These are phyloP conservation scores for Thamnidium elegans DNA, from an alignment of 192 early-diverging fungal species.

Conservation along the genomic window DNA sequence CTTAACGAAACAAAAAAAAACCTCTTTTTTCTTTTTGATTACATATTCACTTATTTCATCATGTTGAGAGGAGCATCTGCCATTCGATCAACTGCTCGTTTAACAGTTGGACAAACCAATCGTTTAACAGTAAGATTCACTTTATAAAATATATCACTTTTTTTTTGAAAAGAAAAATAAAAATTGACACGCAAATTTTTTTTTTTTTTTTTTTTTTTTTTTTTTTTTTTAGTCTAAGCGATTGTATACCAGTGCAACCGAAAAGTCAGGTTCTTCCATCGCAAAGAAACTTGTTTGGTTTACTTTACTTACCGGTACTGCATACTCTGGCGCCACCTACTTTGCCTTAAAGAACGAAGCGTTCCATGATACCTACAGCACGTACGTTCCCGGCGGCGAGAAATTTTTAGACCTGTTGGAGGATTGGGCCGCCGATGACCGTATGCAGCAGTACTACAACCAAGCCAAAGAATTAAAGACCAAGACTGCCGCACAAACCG, in stretches of 20 bases:
- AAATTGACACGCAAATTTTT: not conserved
- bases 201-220: not conserved
- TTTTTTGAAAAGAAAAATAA: not conserved
- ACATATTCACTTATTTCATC: not conserved
- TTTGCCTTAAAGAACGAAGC: slow-evolving; percentile 48
- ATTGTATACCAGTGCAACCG: not conserved
- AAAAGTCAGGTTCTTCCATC: not conserved
- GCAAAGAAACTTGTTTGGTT: slow-evolving; percentile 19
- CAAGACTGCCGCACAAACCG: slow-evolving; percentile 35
- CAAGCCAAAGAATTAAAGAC: slow-evolving; percentile 14
- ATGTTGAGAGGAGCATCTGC: slow-evolving; percentile 12
- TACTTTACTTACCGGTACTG: slow-evolving; percentile 32
- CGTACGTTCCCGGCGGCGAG: slow-evolving; percentile 59
- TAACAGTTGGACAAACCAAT: not conserved
- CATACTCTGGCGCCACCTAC: slow-evolving; percentile 49
- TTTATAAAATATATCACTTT: not conserved
- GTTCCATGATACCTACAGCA: slow-evolving; percentile 59
- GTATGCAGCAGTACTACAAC: slow-evolving; percentile 14
- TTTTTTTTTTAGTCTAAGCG: slow-evolving; percentile 4
- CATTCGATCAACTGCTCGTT: slow-evolving; percentile 11
- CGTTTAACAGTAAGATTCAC: slow-evolving; percentile 3
- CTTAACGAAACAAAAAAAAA: too few relatives aligned
- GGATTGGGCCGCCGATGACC: slow-evolving; percentile 40
- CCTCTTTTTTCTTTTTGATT: too few relatives aligned
- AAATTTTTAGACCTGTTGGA: slow-evolving; percentile 49